phyloP scores from a whole-genome alignment of 768 basidiomycete genomes.

The Hypholoma sublateritium region DNA sequence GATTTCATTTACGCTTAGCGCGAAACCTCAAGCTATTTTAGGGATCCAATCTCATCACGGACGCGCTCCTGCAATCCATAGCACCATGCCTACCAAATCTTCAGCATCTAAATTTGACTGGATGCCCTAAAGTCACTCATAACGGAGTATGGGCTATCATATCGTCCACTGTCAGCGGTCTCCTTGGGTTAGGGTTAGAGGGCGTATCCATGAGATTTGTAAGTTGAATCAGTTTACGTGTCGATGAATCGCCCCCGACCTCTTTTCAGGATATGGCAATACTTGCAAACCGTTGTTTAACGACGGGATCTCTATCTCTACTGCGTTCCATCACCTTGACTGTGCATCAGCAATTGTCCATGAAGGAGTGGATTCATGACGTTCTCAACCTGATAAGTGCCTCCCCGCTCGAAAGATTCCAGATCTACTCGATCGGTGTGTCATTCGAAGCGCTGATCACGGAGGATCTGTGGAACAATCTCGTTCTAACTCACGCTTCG shows the following conservation, averaged over 20 bases:
- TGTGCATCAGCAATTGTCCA: constrained; percentile 33
- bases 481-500: constrained; percentile 51
- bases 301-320: constrained; percentile 34
- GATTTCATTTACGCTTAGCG: background rate
- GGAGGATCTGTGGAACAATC: constrained; percentile 48
- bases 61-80: constrained; percentile 49
- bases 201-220: constrained; percentile 63
- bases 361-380: constrained; percentile 44
- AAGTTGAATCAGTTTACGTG: constrained; percentile 6
- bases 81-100: constrained; percentile 50
- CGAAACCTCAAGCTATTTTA: constrained; percentile 21
- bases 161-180: constrained; percentile 40
- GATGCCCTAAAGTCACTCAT: constrained; percentile 71
- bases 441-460: constrained; percentile 38
- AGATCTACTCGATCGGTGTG: constrained; percentile 55
- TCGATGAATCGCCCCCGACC: background rate
- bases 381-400: constrained; percentile 41
- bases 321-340: constrained; percentile 63
- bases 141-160: constrained; percentile 54
- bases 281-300: constrained; percentile 41
- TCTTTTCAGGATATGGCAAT: constrained; percentile 48
- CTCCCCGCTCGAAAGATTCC: constrained; percentile 58
- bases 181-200: constrained; percentile 60
- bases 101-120: constrained; percentile 59
- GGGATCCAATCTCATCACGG: constrained; percentile 60